These are phyloP conservation scores for Rhizopogon roseolus DNA, from an alignment of 768 basidiomycete genomes.

Conservation along the genomic window DNA sequence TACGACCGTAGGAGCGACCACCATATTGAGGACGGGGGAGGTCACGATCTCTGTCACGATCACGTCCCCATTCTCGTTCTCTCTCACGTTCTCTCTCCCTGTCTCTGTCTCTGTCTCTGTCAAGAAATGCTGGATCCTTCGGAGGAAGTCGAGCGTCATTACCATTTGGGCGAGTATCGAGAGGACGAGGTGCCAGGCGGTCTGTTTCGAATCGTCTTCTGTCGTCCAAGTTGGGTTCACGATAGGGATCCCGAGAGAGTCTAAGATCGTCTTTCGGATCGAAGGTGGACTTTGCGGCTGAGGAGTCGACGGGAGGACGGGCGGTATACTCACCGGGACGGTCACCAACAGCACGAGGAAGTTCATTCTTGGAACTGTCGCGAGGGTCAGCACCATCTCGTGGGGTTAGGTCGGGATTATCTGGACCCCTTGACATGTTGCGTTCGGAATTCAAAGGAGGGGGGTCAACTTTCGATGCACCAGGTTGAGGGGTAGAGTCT, in stretches of 20 bases:
- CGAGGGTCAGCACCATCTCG: not conserved
- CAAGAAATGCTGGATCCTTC: slow-evolving; percentile 28
- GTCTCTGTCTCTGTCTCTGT: slow-evolving; percentile 30
- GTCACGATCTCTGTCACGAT: slow-evolving; percentile 29
- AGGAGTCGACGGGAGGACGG: slow-evolving; percentile 17
- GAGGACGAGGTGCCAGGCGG: slow-evolving; percentile 5
- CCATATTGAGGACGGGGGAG: slow-evolving; percentile 30
- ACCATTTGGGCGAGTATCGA: slow-evolving; percentile 12
- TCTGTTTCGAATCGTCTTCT: slow-evolving; percentile 25
- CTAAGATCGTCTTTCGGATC: slow-evolving; percentile 27
- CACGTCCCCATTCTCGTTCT: slow-evolving; percentile 22
- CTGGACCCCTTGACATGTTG: slow-evolving; percentile 7
- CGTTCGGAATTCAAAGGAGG: not conserved
- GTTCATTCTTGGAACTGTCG: slow-evolving; percentile 10
- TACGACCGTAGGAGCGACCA: slow-evolving; percentile 35
- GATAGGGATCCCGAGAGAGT: slow-evolving; percentile 16
- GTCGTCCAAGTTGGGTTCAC: slow-evolving; percentile 25
- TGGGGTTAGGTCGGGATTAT: slow-evolving; percentile 8
- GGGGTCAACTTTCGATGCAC: slow-evolving; percentile 11
- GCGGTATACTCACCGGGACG: slow-evolving; percentile 26
- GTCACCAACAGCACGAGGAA: slow-evolving; percentile 10
- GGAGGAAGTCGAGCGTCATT: slow-evolving; percentile 14
- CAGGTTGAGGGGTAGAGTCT: slow-evolving; percentile 21
- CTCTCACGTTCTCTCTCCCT: slow-evolving; percentile 27
- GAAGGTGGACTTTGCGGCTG: slow-evolving; percentile 16